A percentile compares a stretch with the other conserved stretches of the same genome.
These are phyloP conservation scores for Stipa capillata DNA, from an alignment of 176 grass and related monocot genomes.

Conservation along the genomic window DNA sequence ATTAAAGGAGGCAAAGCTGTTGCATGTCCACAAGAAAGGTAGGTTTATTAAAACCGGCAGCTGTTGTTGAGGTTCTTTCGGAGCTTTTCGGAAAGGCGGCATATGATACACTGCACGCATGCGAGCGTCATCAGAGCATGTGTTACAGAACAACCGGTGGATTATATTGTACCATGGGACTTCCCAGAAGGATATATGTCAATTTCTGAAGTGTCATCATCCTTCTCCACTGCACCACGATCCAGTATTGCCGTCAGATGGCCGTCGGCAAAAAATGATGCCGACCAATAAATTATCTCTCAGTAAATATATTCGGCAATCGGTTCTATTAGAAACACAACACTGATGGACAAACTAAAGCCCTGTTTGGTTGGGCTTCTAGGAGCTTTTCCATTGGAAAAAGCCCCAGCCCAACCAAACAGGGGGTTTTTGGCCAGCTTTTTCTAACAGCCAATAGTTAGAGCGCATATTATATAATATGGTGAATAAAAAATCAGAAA, in stretches of 20 bases:
- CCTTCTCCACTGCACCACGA: background rate
- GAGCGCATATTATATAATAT: no score
- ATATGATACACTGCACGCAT: background rate
- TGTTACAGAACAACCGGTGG: background rate
- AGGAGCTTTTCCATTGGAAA: no score
- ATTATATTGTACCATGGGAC: background rate
- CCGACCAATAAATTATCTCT: background rate
- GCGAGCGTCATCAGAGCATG: background rate
- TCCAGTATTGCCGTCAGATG: background rate
- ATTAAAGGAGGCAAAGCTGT: background rate
- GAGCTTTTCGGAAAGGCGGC: background rate
- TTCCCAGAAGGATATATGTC: background rate
- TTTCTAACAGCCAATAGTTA: no score
- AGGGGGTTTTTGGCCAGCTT: no score
- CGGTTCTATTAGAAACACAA: no score
- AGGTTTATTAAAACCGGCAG: background rate
- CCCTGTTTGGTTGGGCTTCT: no score
- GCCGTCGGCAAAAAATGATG: background rate
- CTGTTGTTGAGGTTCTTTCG: constrained; percentile 15
- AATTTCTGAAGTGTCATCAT: background rate
- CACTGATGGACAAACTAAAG: no score
- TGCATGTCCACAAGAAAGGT: background rate
- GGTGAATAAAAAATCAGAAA: no score
- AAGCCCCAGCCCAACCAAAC: no score
- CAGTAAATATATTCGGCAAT: no score